Percentiles rank a stretch among this genome's conserved stretches.
These are phyloP conservation scores for Pyrenopolyporus hunteri DNA, from an alignment of 495 filamentous ascomycete species.

Conservation along the genomic window DNA sequence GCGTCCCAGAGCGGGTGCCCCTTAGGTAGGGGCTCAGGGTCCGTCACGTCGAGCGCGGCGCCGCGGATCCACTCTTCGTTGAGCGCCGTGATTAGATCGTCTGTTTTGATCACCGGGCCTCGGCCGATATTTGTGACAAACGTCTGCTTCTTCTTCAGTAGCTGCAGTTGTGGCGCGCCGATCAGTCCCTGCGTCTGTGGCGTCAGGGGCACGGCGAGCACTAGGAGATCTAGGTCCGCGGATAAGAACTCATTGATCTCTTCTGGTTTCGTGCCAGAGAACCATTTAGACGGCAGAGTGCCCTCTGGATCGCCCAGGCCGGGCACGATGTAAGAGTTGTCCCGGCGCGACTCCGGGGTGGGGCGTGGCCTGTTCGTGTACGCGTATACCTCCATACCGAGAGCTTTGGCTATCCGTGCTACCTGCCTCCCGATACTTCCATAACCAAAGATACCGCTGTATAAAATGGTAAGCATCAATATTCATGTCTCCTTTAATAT, in stretches of 20 bases:
- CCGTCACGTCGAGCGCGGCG: constrained; percentile 83
- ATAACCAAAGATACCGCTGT: constrained; percentile 80
- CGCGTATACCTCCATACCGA: constrained; percentile 83
- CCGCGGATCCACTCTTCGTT: constrained; percentile 66
- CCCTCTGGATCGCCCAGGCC: constrained; percentile 82
- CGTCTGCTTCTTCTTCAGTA: constrained; percentile 61
- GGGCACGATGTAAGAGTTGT: constrained; percentile 72
- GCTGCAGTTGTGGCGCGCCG: constrained; percentile 66
- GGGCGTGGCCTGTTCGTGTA: constrained; percentile 72
- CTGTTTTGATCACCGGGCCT: constrained; percentile 72
- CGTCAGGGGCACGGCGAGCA: constrained; percentile 78
- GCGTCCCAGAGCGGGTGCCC: constrained; percentile 75
- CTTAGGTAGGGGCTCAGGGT: constrained; percentile 78
- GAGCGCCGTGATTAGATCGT: constrained; percentile 68
- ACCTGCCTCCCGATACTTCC: constrained; percentile 82
- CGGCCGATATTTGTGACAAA: constrained; percentile 78
- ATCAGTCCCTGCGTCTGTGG: constrained; percentile 68
- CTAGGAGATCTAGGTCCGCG: constrained; percentile 74
- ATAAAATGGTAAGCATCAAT: neutral
- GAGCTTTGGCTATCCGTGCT: constrained; percentile 68
- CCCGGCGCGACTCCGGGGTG: constrained; percentile 61
- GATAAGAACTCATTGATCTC: constrained; percentile 69
- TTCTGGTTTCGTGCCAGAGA: constrained; percentile 65
- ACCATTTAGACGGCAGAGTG: constrained; percentile 73
- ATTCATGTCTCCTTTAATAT: too few species aligned